Evolutionary conservation across 345 rosid genomes (phyloP), one percentile per base, ranked within the genome.

Genomic region (Punica granatum): DNA sequence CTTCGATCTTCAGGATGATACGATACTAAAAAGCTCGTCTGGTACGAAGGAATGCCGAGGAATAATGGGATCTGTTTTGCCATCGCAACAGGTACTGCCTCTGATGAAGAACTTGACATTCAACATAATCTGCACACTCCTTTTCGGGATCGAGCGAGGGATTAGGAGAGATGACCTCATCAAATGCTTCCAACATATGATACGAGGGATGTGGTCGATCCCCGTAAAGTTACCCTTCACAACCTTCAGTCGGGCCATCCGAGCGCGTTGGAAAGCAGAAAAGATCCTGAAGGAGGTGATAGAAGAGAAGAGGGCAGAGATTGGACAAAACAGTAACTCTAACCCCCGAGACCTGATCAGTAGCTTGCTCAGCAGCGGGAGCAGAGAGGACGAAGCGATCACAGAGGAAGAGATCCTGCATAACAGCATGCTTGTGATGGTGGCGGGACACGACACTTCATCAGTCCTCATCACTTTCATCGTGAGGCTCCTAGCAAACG

Each of bases 401-500:
- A 79, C 76, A 18, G 85, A 79, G 62, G 63, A 76, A 62, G 90
- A 85, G 82, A 84, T 84, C 35, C 44, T 82, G 42, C 76, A 88
- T 35, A 88, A 81, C 62, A 70, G 68, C 21, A 75, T 68, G 80
- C 80, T 85, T 31, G 71, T 82, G 69, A 85, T 88, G 88, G 76
- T 72, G 56, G 88, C 90, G 3, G 88, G 90, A 59, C 74, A 84
- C 48, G 88, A 84, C 68, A 84, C 88, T 72, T 74, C 87, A 33
- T 70, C 85, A 2, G 48, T 76, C 26, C 74, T 84, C 23, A 69
- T 85, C 58, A 85, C 90, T 67, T 84, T 81, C 69, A 19, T 85
- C 56, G 26, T 85, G 3, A 74, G 74, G 34, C 82, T 73, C 70
- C 75, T 85, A 2, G 78, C 90, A 1, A 76, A 63, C 26, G 67